Evolutionary conservation across 129 eudicot species (phyloP), one percentile per base, ranked within the genome.

Genomic region (Gnaphalium uliginosum): DNA sequence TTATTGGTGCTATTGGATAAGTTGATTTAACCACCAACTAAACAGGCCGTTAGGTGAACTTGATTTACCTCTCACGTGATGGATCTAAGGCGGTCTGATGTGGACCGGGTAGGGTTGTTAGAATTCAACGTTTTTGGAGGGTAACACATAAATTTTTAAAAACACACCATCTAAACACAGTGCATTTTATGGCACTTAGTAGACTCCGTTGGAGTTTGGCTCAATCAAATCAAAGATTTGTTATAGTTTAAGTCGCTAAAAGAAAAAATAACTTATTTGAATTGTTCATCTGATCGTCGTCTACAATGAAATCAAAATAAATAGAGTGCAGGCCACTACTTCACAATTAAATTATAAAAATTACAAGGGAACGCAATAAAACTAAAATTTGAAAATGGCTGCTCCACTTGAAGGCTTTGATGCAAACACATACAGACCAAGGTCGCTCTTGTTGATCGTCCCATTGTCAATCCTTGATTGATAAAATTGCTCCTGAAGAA

Each of bases 371-470:
- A 15, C 65, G 1, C 19, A 50, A 21, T 8, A 13, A 67, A 72
- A 58, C 85, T 89, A 89, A 80, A 89, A 83, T 71, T 89, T 87
- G 73, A 94, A 80, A 46, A 94, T 89, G 74, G 99, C 99, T 14
- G 97, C 99, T 30, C 99, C 99, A 64, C 96, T 91, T 0, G 99
- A 91, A 17, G 99, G 99, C 90, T 94, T 94, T 25, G 99, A 91
- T 0, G 97, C 97, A 50, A 94, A 94, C 54, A 94, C 80, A 61
- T 87, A 94, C 30, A 89, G 88, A 71, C 92, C 97, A 15, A 94
- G 91, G 70, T 94, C 99, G 14, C 69, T 43, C 64, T 87, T 91
- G 29, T 77, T 85, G 53, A 91, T 91, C 14, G 83, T 78, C 67
- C 99, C 99, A 63, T 86, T 85, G 73, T 94, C 87, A 62, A 94